Percentiles rank a stretch among this genome's conserved stretches.
Evolutionary conservation across 306 rosid species (phyloP).

Genomic region (Bauhinia variegata): DNA sequence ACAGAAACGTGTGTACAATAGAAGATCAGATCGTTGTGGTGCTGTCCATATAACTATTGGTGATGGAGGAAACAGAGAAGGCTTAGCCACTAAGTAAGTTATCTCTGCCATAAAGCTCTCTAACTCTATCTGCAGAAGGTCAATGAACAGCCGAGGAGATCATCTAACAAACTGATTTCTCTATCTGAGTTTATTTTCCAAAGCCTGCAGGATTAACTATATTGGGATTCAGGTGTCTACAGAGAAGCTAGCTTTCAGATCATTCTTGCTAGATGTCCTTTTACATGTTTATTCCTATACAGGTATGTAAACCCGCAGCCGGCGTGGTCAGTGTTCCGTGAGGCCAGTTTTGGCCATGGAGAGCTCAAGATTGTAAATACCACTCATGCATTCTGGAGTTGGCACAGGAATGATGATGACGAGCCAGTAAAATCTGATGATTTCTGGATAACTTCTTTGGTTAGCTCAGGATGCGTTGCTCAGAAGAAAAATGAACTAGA

Average conservation of each 20-base stretch:
- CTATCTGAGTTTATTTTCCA: not conserved
- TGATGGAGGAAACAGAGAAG: conserved; percentile 95
- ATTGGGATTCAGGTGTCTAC: not conserved
- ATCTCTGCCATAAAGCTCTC: conserved; percentile 11
- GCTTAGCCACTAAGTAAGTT: conserved; percentile 73
- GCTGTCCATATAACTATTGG: conserved; percentile 89
- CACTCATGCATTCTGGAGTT: conserved; percentile 85
- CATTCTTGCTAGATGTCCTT: conserved; percentile 4
- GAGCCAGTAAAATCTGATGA: conserved; percentile 87
- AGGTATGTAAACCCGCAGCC: conserved; percentile 78
- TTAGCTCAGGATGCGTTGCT: conserved; percentile 61
- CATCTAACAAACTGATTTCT: not conserved
- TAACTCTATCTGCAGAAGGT: not conserved
- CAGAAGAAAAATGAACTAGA: conserved; percentile 51
- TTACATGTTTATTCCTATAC: conserved; percentile 26
- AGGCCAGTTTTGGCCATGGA: conserved; percentile 94
- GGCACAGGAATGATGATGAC: conserved; percentile 94
- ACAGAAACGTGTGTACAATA: conserved; percentile 73
- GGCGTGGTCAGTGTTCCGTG: conserved; percentile 84
- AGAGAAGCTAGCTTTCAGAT: not conserved
- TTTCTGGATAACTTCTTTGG: conserved; percentile 79
- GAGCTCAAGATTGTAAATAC: conserved; percentile 76
- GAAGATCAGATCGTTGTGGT: conserved; percentile 74
- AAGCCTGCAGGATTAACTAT: not conserved
- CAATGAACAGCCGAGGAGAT: no score